Conservation (phyloP, 2,329 filamentous ascomycete genomes). For the Neophaeococcomyces aloes region DNA sequence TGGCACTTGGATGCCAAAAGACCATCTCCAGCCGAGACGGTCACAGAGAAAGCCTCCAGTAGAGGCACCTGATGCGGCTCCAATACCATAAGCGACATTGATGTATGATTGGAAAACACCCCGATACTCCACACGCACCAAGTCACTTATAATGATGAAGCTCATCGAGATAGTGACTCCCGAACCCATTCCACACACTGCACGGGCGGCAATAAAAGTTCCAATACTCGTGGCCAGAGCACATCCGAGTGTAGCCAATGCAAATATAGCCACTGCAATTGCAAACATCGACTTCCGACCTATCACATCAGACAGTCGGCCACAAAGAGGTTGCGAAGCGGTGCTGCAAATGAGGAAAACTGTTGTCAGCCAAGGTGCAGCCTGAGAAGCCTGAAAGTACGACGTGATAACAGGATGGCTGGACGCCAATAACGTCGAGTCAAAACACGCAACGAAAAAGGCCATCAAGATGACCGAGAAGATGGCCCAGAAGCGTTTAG, state of each 20-base stretch:
- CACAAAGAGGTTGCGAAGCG: constrained; percentile 64
- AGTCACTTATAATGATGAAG: constrained; percentile 46
- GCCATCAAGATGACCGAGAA: constrained; percentile 48
- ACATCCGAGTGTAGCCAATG: constrained; percentile 51
- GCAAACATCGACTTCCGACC: constrained; percentile 50
- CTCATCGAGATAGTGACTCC: constrained; percentile 60
- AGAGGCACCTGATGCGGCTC: constrained; percentile 59
- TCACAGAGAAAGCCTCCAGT: constrained; percentile 63
- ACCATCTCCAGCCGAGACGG: constrained; percentile 65
- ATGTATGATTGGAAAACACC: constrained; percentile 65
- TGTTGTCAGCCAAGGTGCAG: constrained; percentile 71
- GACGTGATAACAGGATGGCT: constrained; percentile 72
- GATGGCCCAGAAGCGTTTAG: constrained; percentile 49
- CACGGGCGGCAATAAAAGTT: constrained; percentile 55
- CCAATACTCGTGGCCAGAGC: constrained; percentile 53
- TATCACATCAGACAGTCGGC: constrained; percentile 59
- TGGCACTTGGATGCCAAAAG: constrained; percentile 62
- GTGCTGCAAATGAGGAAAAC: constrained; percentile 70
- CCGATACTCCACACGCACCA: constrained; percentile 57
- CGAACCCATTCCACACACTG: constrained; percentile 54
- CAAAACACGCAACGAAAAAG: constrained; percentile 54
- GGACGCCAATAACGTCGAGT: constrained; percentile 70
- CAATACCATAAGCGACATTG: constrained; percentile 61
- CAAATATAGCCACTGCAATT: constrained; percentile 55
- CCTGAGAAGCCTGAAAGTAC: constrained; percentile 65